phyloP scores from a whole-genome alignment of 2,329 filamentous ascomycete species.

The Fusarium siculi region DNA sequence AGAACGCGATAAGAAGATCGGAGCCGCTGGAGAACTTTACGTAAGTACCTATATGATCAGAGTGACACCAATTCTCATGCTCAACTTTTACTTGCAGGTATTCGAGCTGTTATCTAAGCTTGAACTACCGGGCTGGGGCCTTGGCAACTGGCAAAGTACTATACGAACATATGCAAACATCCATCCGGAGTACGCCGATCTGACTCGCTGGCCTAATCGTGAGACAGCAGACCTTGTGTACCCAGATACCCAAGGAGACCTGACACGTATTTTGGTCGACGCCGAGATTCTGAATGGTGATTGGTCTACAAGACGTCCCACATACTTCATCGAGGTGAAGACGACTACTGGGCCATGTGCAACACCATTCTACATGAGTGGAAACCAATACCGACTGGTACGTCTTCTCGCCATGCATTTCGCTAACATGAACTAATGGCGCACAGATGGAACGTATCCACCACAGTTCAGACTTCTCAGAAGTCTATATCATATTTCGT shows the following conservation, averaged over 20 bases:
- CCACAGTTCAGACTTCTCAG: neutral
- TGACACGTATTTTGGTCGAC: constrained; percentile 23
- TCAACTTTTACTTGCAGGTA: neutral
- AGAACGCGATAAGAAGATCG: constrained; percentile 39
- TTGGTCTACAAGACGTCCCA: constrained; percentile 41
- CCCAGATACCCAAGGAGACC: constrained; percentile 4
- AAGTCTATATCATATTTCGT: constrained; percentile 9
- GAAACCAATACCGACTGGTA: neutral
- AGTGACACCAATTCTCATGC: too few relatives aligned
- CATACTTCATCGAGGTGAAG: constrained; percentile 63
- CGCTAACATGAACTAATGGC: rapidly evolving
- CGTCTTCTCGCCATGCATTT: rapidly evolving
- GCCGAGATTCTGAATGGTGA: constrained; percentile 18
- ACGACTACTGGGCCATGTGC: constrained; percentile 52
- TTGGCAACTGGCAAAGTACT: constrained; percentile 28
- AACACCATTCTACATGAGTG: constrained; percentile 4
- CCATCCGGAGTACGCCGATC: constrained; percentile 13
- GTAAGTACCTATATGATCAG: constrained; percentile 7
- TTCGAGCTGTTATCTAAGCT: constrained; percentile 34
- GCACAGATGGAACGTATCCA: neutral
- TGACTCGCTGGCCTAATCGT: constrained; percentile 1
- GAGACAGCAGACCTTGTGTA: constrained; percentile 34
- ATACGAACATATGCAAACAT: constrained; percentile 16
- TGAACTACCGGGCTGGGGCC: constrained; percentile 9
- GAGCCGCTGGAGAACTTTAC: constrained; percentile 41